Base-by-base conservation (phyloP, 108 stramenopile species). In the Cyclostephanos tholiformis region DNA sequence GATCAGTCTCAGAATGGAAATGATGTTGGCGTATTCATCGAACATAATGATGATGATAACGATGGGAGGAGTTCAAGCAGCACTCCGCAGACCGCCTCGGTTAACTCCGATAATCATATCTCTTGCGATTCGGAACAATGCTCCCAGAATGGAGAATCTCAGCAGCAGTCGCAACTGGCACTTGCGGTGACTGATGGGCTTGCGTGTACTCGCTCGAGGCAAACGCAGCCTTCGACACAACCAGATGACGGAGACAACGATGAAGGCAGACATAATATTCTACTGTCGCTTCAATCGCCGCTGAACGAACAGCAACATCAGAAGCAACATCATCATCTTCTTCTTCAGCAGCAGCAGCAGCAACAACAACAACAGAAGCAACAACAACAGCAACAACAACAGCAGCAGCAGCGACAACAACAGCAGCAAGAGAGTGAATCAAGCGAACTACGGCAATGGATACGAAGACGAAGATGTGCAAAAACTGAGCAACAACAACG, bases 181-280 rank as follows among this genome's bases (percentile, higher is more conserved):
- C 68, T 50, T 53, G 67, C 59, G 32, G 63, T 75, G 43, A 59
- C 58, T 8, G 59, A 48, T 62, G 67, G 58, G 48, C 75, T 67
- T n/a, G 67, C 68, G 19, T 68, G 35, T 4, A 75, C 75, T 39
- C 57, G 75, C 14, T 75, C 73, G 27, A 74, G 56, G 66, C 57
- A 43, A 59, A 26, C 39, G 43, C 59, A 60, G 20, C 38, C 36
- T 0, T 60, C 35, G 30, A 39, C 59, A 60, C 59, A 60, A 19
- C 59, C 30, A 11, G 35, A 60, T 17, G 36, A 59, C 9, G 57
- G 44, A 5, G 55, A 36, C 36, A 22, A 11, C 35, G n/a, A 53
- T 57, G 55, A 39, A 27, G 26, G 20, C 25, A 11, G n/a, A 36
- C 61, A 39, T 0, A 32, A 72, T 35, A 20, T 50, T 32, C 39